Evolutionary conservation across 345 rosid genomes (phyloP).

Genomic region (Linum tenue): DNA sequence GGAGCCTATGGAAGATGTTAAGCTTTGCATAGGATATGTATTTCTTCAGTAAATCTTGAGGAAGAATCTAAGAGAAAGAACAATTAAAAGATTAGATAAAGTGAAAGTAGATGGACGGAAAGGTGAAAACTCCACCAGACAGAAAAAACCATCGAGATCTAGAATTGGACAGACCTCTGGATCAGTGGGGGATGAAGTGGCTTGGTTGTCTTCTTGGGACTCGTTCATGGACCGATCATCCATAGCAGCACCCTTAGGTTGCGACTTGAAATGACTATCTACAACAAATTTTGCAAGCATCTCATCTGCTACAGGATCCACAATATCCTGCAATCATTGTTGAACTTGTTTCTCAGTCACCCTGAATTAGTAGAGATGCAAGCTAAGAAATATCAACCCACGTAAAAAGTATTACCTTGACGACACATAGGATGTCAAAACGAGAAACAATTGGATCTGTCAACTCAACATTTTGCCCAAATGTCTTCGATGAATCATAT

Average conservation of each 20-base stretch:
- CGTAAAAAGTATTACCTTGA: conserved; percentile 41
- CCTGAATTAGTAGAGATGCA: background rate
- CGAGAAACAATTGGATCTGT: conserved; percentile 95
- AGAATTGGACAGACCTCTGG: conserved; percentile 47
- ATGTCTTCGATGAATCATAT: conserved; percentile 85
- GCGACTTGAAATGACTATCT: conserved; percentile 85
- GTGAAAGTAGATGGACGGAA: conserved; percentile 8
- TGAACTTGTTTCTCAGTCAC: conserved; percentile 8
- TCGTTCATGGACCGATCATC: conserved; percentile 45
- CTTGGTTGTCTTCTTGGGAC: conserved; percentile 45
- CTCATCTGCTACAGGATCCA: conserved; percentile 86
- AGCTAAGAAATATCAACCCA: conserved; percentile 4
- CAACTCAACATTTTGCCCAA: conserved; percentile 84
- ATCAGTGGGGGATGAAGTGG: conserved; percentile 46
- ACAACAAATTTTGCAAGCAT: conserved; percentile 94
- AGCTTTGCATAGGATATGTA: conserved; percentile 86
- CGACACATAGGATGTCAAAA: conserved; percentile 88
- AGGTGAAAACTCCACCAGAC: background rate
- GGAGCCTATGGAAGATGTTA: conserved; percentile 76
- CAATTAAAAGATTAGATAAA: background rate
- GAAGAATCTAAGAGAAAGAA: conserved; percentile 44
- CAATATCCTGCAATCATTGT: conserved; percentile 66
- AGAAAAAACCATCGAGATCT: conserved; percentile 1
- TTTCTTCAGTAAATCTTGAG: conserved; percentile 81
- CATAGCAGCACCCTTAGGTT: conserved; percentile 63